Evolutionary conservation across 805 yeast genomes (phyloP).

Genomic region (Sugiyamaella valdiviana): DNA sequence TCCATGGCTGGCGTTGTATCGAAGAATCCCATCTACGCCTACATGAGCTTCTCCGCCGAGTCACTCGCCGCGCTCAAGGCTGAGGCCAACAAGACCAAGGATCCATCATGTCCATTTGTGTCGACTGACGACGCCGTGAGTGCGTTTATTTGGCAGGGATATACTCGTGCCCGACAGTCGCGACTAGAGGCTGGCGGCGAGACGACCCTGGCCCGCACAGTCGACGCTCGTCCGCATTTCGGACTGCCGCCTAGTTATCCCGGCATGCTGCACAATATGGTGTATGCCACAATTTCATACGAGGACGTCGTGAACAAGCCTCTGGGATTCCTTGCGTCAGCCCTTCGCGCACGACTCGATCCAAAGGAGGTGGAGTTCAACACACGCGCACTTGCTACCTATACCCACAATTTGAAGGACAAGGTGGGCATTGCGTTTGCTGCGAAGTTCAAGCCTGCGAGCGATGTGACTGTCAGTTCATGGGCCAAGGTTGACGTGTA

Average conservation of each 20-base stretch:
- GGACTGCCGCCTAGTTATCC: slow-evolving; percentile 9
- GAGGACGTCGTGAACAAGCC: slow-evolving; percentile 5
- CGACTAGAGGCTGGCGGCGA: neutral
- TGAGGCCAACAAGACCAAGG: neutral
- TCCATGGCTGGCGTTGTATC: too few species aligned
- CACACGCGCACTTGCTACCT: slow-evolving; percentile 8
- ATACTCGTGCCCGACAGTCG: neutral
- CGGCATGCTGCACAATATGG: slow-evolving; percentile 12
- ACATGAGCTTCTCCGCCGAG: slow-evolving; percentile 1
- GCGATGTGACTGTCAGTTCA: slow-evolving; percentile 14
- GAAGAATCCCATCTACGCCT: slow-evolving; percentile 1
- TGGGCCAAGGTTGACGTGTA: slow-evolving; percentile 14
- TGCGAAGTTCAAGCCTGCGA: slow-evolving; percentile 1
- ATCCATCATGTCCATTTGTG: neutral
- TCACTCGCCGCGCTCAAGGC: slow-evolving; percentile 4
- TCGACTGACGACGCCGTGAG: slow-evolving; percentile 12
- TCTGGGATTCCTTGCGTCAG: slow-evolving; percentile 9
- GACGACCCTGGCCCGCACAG: slow-evolving; percentile 10
- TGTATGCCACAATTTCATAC: neutral
- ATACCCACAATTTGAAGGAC: neutral
- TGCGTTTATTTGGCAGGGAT: slow-evolving; percentile 12
- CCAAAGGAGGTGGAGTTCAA: neutral
- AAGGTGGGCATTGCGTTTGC: slow-evolving; percentile 1
- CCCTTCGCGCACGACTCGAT: slow-evolving; percentile 9
- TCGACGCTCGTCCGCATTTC: slow-evolving; percentile 4